Conservation (phyloP, 2,329 filamentous ascomycete genomes). For the Fusarium begoniae region DNA sequence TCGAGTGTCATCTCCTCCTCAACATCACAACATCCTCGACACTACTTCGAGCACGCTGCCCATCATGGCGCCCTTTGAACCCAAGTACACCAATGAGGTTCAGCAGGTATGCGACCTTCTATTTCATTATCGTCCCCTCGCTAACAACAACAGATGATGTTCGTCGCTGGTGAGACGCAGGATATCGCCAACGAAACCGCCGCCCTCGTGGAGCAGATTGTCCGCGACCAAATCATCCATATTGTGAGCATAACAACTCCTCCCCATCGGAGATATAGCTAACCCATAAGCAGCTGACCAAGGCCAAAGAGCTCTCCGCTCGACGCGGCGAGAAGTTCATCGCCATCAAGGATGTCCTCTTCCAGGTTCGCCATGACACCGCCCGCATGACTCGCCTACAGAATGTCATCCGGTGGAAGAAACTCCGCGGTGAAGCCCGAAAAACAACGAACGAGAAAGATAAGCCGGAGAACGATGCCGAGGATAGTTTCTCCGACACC, state of each 20-base stretch:
- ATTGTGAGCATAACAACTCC: constrained; percentile 64
- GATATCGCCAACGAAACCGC: constrained; percentile 79
- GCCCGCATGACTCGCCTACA: constrained; percentile 93
- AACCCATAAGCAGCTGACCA: constrained; percentile 67
- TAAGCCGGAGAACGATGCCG: constrained; percentile 79
- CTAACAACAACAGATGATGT: constrained; percentile 26
- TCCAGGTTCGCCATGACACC: constrained; percentile 93
- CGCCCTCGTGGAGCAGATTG: constrained; percentile 92
- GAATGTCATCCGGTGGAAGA: constrained; percentile 97
- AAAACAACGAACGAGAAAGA: constrained; percentile 55
- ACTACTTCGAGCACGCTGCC: no score
- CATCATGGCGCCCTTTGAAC: neutral
- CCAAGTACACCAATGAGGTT: constrained; percentile 12
- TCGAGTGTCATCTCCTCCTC: no score
- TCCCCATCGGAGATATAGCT: neutral
- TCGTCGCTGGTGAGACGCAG: constrained; percentile 23
- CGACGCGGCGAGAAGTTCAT: constrained; percentile 90
- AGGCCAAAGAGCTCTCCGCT: constrained; percentile 87
- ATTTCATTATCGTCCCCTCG: fast-evolving
- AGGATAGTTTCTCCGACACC: constrained; percentile 74
- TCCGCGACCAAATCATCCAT: constrained; percentile 93
- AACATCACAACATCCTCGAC: neutral
- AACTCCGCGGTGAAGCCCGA: constrained; percentile 87
- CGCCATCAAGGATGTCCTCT: constrained; percentile 89
- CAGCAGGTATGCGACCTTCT: neutral